phyloP scores from a whole-genome alignment of 345 rosid species.

The Limnanthes douglasii region DNA sequence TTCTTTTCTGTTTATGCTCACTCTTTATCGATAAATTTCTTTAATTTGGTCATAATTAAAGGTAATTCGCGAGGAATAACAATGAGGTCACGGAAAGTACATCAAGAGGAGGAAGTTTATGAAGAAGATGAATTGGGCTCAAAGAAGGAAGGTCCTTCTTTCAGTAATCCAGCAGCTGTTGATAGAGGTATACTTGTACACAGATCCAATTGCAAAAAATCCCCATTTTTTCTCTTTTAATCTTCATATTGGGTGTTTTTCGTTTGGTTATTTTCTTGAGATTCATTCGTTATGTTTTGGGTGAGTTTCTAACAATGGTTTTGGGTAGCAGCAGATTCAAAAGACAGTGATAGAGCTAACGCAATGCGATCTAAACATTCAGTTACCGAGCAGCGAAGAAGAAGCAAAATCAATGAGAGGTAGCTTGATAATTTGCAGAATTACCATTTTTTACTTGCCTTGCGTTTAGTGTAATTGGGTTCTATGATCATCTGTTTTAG shows the following conservation, averaged over 20 bases:
- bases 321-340: conserved; percentile 39
- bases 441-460: too few species aligned
- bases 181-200: conserved; percentile 33
- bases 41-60: too few species aligned
- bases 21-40: too few species aligned
- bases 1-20: too few species aligned
- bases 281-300: conserved; percentile 2
- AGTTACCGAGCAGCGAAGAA: conserved; percentile 84
- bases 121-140: conserved; percentile 62
- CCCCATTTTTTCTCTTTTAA: conserved; percentile 3
- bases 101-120: conserved; percentile 72
- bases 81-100: conserved; percentile 65
- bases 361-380: conserved; percentile 88
- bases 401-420: conserved; percentile 99
- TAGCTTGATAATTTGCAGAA: conserved; percentile 2
- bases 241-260: background rate
- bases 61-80: too few species aligned
- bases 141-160: conserved; percentile 44
- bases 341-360: conserved; percentile 51
- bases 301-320: conserved; percentile 3
- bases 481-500: too few species aligned
- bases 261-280: conserved; percentile 2
- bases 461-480: too few species aligned
- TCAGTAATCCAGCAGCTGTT: conserved; percentile 12
- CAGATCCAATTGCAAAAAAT: conserved; percentile 22